Base-by-base conservation (phyloP, 352 stramenopile genomes). In the Phytophthora nicotianae region DNA sequence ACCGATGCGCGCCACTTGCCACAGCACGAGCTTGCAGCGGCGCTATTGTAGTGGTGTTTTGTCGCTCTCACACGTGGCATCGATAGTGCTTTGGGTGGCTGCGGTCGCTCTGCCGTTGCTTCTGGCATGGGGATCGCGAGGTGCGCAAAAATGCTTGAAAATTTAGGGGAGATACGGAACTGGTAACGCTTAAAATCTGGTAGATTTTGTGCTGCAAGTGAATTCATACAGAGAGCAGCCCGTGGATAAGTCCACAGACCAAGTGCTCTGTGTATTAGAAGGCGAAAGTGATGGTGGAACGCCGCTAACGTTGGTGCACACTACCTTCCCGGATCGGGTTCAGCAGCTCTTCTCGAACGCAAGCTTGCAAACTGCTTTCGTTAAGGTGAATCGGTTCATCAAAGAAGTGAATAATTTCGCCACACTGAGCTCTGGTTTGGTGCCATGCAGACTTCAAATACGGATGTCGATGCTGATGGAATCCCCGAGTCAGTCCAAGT, bases 201-300 rank as follows among this genome's bases (percentile, higher is more conserved):
- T 29, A 87, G 79, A 77, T 37, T 95, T 95, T 62, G 88, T 83
- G 72, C 56, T 82, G 5, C 84, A 58, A 35, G 77, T 70, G 19
- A 82, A 73, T 50, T 79, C 70, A 13, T 93, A 91, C 46, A 51
- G 55, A 17, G 87, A 95, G 56, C 81, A 93, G 59, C 83, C 84
- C 2, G 38, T 50, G 2, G 75, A 90, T 16, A 60, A 62, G 10
- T 62, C 84, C 43, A 84, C 77, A 62, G 87, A 91, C 37, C 70
- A 91, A 38, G 67, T 90, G 33, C 26, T 95, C 14, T 68, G 54
- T n/a, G 32, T 89, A 7, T 62, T 93, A 13, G 83, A 93, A 50
- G 84, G 83, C n/a, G 49, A 74, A 27, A 62, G 47, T 24, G 32
- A 23, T 14, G 53, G 32, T 27, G 65, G 38, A 29, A 16, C 10